Conservation (phyloP, 2,329 filamentous ascomycete genomes). For the Fusarium pininemorale region DNA sequence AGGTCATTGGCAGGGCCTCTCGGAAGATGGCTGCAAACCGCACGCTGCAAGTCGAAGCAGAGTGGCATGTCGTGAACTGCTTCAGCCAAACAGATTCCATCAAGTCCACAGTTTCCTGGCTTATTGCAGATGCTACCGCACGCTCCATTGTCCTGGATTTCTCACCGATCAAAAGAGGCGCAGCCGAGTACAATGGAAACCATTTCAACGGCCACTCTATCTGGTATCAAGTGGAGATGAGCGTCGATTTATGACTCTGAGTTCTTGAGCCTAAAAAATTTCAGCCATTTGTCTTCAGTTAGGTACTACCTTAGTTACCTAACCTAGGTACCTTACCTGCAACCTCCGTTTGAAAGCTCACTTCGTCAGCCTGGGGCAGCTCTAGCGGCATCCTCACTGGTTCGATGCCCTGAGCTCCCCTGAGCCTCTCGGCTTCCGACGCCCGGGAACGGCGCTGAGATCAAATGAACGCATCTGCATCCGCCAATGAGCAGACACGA, state of each 20-base stretch:
- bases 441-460: conserved; percentile 39
- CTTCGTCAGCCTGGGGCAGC: neutral
- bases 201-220: neutral
- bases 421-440: conserved; percentile 36
- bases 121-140: neutral
- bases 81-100: conserved; percentile 23
- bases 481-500: conserved; percentile 29
- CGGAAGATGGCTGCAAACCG: conserved; percentile 10
- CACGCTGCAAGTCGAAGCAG: neutral
- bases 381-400: conserved; percentile 16
- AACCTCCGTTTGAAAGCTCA: neutral
- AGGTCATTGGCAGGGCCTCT: conserved; percentile 15
- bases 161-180: conserved; percentile 13
- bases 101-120: conserved; percentile 6
- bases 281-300: neutral
- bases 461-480: neutral
- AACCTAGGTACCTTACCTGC: neutral
- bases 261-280: conserved; percentile 8
- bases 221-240: neutral
- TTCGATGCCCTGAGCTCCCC: conserved; percentile 16
- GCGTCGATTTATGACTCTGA: conserved; percentile 8
- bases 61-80: conserved; percentile 24
- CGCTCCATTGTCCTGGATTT: neutral
- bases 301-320: neutral
- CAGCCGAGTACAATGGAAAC: neutral